phyloP scores from a whole-genome alignment of 2,329 filamentous ascomycete species.

The Tetracladium maxilliforme region DNA sequence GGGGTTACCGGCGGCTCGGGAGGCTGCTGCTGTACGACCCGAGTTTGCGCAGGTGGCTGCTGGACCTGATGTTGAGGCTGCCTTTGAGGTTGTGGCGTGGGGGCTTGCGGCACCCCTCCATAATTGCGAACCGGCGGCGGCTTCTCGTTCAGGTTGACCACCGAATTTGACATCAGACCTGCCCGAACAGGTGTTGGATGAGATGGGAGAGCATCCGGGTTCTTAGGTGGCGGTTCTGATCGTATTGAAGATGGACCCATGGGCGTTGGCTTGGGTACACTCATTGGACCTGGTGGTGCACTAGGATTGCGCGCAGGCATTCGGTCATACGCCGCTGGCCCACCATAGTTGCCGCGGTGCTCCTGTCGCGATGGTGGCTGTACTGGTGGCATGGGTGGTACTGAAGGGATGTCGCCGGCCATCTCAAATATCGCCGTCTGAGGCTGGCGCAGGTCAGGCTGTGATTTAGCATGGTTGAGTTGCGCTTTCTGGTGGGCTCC shows the following conservation, averaged over 20 bases:
- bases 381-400: conserved; percentile 25
- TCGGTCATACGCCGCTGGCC: conserved; percentile 7
- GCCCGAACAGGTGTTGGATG: conserved; percentile 50
- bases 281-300: conserved; percentile 3
- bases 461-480: conserved; percentile 47
- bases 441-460: conserved; percentile 48
- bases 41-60: conserved; percentile 3
- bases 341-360: conserved; percentile 12
- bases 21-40: conserved; percentile 12
- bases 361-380: conserved; percentile 10
- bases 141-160: conserved; percentile 36
- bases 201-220: conserved; percentile 33
- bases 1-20: conserved; percentile 55
- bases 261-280: conserved; percentile 7
- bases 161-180: conserved; percentile 43
- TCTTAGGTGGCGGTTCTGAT: conserved; percentile 6
- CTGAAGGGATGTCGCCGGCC: conserved; percentile 42
- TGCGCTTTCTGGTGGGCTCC: conserved; percentile 17
- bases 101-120: conserved; percentile 8
- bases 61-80: conserved; percentile 2
- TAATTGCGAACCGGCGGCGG: conserved; percentile 33
- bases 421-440: conserved; percentile 64
- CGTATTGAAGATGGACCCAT: conserved; percentile 6
- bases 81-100: conserved; percentile 5
- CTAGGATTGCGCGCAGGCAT: background rate